These are phyloP conservation scores for Hordeum vulgare DNA, from an alignment of 176 grass and related monocot genomes.

Conservation along the genomic window DNA sequence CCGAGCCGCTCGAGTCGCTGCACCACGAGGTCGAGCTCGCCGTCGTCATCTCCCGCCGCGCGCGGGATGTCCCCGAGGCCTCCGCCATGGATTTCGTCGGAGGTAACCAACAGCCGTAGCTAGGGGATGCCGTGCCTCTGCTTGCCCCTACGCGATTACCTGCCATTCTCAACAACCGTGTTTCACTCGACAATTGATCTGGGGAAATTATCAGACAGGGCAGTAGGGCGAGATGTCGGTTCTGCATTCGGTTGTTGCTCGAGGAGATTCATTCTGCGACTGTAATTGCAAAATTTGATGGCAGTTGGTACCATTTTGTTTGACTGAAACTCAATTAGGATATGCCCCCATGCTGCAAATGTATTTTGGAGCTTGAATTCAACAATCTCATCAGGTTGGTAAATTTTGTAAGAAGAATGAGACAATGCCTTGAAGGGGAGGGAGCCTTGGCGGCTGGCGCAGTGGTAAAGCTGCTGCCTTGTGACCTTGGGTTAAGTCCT, in stretches of 20 bases:
- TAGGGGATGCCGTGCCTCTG: background rate
- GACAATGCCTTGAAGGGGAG: background rate
- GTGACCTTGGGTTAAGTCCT: too few relatives aligned
- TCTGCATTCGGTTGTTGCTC: background rate
- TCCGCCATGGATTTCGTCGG: constrained; percentile 87
- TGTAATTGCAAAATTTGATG: background rate
- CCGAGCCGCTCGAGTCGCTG: constrained; percentile 72
- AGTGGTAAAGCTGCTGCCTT: too few relatives aligned
- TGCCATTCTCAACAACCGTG: background rate
- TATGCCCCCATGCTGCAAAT: background rate
- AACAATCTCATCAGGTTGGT: background rate
- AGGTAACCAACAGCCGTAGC: constrained; percentile 32
- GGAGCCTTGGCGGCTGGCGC: too few relatives aligned
- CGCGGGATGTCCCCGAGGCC: constrained; percentile 53
- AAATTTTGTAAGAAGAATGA: background rate
- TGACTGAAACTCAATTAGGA: background rate
- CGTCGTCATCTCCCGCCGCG: constrained; percentile 69
- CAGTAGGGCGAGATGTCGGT: background rate
- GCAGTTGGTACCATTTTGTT: background rate
- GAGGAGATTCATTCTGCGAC: background rate
- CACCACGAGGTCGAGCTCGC: constrained; percentile 97
- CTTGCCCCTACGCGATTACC: background rate
- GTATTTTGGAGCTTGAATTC: background rate
- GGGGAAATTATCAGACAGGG: background rate
- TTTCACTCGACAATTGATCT: background rate